Evolutionary conservation across 352 stramenopile species (phyloP), one percentile per base, ranked within the genome.

Genomic region (Phytophthora multivora): DNA sequence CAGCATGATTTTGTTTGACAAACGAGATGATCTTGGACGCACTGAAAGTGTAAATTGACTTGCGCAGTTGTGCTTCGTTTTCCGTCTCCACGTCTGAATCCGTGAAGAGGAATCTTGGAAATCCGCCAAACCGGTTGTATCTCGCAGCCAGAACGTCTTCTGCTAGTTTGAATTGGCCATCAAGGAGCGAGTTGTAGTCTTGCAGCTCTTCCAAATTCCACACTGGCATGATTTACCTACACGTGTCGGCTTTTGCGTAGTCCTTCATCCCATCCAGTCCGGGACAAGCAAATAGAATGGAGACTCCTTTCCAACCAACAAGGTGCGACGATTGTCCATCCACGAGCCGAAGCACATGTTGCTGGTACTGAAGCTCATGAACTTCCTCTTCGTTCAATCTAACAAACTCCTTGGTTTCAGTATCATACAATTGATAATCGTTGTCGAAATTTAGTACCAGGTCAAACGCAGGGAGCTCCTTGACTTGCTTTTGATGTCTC

Each of bases 111-210:
- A 21, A 45, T 15, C 52, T 23, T 13, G 71, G 59, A 56, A 83
- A 65, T 56, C 42, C 64, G 13, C 39, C 86, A 5, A 80, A 90
- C 53, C 78, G 72, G 15, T 56, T 89, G 26, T 71, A 95, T 41
- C 75, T 93, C 18, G 81, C 69, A 18, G 60, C 80, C 10, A 71
- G 90, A 12, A 91, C 64, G 19, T 73, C 5, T 4, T 60, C 30
- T 23, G 28, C 2, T 21, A 52, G 5, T 36, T 51, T 33, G 15
- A 60, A 15, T 0, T 36, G 0, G 26, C 15, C 41, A 1, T 2
- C 16, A 3, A 60, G 28, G 4, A 60, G 41, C 1, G 52, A 42
- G 9, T 60, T 60, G 30, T 46, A 60, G 10, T 45, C 15, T 45
- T 45, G 16, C 2, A 52, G 30, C 28, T 60, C 52, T 35, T 39